Base-by-base conservation (phyloP, 495 filamentous ascomycete species). In the Lasiosphaeria hispida region DNA sequence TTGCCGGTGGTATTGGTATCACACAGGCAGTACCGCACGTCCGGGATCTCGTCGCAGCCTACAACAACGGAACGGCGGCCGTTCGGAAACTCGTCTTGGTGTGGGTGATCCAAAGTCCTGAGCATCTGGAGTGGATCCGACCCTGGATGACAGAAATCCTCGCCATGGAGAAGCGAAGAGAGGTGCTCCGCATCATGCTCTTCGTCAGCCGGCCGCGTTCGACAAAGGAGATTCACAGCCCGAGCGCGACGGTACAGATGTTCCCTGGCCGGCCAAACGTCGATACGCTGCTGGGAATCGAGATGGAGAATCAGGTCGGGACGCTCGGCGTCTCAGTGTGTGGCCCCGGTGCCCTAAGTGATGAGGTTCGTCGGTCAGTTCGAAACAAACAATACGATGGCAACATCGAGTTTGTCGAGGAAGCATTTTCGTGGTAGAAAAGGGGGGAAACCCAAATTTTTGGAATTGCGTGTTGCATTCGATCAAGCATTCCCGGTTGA, bases 141-240 rank as follows among this genome's bases (percentile, higher is more conserved):
- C 84, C 87, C 7, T 98, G 89, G 90, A 98, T 98, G 94, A 93
- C 96, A 59, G 80, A 89, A 67, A 93, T 97, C 58, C 80, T 98
- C 37, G 83, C 83, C 2, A 89, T 97, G 78, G 89, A 91, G 8
- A 81, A 80, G 45, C 85, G 94, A 0, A 83, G 91, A 23, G 90
- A 97, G 23, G 82, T 92, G 3, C 83, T 98, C 40, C 82, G 84
- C 41, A 86, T 97, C 55, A 84, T 91, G 77, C 77, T 97, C 4
- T 98, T 96, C 67, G 88, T 98, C 54, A 94, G 90, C 57, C 86
- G 91, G 58, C 93, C 93, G 4, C 81, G 85, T 55, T 86, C 81
- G 35, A 84, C 82, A 9, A 85, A 89, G 59, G 91, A 96, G 69
- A 91, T 96, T 38, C 84, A 91, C 60, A 88, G 83, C 57, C 87